Base-by-base conservation (phyloP, 179 eudicot species). In the Patellifolia procumbens region DNA sequence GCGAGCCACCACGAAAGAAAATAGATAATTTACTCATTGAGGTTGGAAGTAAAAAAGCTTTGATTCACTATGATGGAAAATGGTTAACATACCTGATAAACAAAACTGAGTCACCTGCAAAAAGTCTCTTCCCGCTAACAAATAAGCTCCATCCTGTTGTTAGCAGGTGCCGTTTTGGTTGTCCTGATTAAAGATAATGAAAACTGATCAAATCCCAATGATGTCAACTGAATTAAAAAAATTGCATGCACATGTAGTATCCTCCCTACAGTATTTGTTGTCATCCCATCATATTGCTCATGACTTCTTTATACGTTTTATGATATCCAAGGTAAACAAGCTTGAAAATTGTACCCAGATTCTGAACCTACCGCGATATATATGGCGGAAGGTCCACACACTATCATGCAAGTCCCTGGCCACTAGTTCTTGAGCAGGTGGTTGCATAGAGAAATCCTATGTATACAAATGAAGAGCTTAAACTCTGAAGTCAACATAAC, bases 111-210 rank as follows among this genome's bases (percentile, higher is more conserved):
- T 93, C 98, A 45, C 98, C 97, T 0, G 98, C 95, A 78, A 88
- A 84, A 79, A 93, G 90, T 81, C 91, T 84, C 88, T 93, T 93
- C 48, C 95, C 98, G 72, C 93, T 81, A 58, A 93, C 94, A 83
- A 91, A 93, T 72, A 88, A 88, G 82, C 98, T 93, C 98, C 98
- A 93, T n/a, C 98, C 98, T 9, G 98, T 90, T 37, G 98, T 93
- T 53, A 93, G 91, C 75, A 93, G 86, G 76, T 93, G 98, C 7
- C 98, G 83, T 84, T 93, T 93, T 34, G 98, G 98, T 85, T 93
- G 97, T 67, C 98, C 98, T 92, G 79, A 56, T 76, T 69, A 55
- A 76, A 39, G 49, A 59, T 51, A 64, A 70, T 31, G 52, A 51
- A 62, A 42, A 12, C 28, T 42, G 31, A 49, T 68, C 49, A 5